Evolutionary conservation across 257 asterid species (phyloP), one percentile per base, ranked within the genome.

Genomic region (Przewalskia tangutica): DNA sequence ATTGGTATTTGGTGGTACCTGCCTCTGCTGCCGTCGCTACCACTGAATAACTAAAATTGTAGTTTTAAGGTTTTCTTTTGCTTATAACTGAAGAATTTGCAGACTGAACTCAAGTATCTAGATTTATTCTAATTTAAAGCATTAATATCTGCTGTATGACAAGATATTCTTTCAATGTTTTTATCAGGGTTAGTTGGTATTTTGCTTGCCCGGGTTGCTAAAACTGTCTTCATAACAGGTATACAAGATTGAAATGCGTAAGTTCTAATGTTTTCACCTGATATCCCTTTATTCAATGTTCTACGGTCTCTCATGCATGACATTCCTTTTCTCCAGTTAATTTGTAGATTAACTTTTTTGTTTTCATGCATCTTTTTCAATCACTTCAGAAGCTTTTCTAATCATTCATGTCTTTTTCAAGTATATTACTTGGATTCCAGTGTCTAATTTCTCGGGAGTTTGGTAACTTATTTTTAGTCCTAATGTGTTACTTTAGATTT

Each of bases 151-250:
- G 4, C 32, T 81, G 82, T 71, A 27, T 88, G 82, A 88, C 82
- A 34, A 46, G 67, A 62, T 34, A 58, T 78, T 66, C 59, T 77
- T 77, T 68, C 50, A 34, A 80, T 88, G 50, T 85, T 79, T 81
- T 79, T 86, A 6, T 79, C 91, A 95, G 98, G 99, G 71, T 86
- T 94, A 87, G 97, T 91, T 40, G 97, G 99, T 81, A 90, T 95
- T 89, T 82, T 95, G 84, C 98, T 95, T 87, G 97, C 97, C 20
- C 90, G 89, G 77, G 94, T 83, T 86, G 97, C 98, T 68, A 92
- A 89, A 86, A 87, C 97, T 18, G 95, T 95, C 83, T 95, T 89
- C 90, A 81, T 94, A 86, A 95, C 99, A 79, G 99, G 99, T 94
- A 80, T 27, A 9, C 50, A 64, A 34, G 23, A 75, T 50, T 75